Percentiles rank a stretch among this genome's conserved stretches.
phyloP scores from a whole-genome alignment of 108 stramenopile genomes.

The Thalassiosira profunda region DNA sequence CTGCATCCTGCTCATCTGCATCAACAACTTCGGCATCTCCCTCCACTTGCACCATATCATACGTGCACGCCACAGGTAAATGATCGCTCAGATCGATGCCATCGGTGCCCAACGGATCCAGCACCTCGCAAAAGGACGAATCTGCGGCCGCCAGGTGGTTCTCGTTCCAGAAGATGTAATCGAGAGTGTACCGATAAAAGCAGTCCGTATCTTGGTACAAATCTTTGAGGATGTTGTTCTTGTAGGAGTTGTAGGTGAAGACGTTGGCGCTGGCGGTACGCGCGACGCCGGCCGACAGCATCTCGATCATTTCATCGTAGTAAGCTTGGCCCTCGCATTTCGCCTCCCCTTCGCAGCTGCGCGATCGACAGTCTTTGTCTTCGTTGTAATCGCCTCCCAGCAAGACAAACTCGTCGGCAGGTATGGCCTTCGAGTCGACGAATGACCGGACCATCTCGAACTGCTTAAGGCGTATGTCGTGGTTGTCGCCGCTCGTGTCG shows the following conservation, averaged over 20 bases:
- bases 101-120: conserved; percentile 12
- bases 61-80: not conserved
- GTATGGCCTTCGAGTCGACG: conserved; percentile 12
- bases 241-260: conserved; percentile 15
- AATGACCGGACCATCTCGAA: conserved; percentile 7
- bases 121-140: conserved; percentile 3
- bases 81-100: conserved; percentile 18
- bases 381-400: conserved; percentile 20
- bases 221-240: conserved; percentile 4
- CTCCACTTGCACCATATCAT: not conserved
- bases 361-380: conserved; percentile 14
- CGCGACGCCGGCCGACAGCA: not conserved
- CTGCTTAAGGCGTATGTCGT: conserved; percentile 6
- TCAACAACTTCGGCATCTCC: no score
- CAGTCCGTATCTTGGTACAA: conserved; percentile 5
- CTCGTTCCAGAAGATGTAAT: conserved; percentile 12
- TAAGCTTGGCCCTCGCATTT: conserved; percentile 10
- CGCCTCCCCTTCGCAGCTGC: conserved; percentile 5
- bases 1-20: no score
- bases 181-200: conserved; percentile 10
- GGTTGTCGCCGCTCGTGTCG: conserved; percentile 3
- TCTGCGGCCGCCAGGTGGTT: not conserved
- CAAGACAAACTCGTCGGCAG: conserved; percentile 9
- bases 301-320: conserved; percentile 13
- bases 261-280: not conserved